Percentiles rank a stretch among this genome's conserved stretches.
Evolutionary conservation across 208 protist species (phyloP).

Genomic region (Willaertia magna): DNA sequence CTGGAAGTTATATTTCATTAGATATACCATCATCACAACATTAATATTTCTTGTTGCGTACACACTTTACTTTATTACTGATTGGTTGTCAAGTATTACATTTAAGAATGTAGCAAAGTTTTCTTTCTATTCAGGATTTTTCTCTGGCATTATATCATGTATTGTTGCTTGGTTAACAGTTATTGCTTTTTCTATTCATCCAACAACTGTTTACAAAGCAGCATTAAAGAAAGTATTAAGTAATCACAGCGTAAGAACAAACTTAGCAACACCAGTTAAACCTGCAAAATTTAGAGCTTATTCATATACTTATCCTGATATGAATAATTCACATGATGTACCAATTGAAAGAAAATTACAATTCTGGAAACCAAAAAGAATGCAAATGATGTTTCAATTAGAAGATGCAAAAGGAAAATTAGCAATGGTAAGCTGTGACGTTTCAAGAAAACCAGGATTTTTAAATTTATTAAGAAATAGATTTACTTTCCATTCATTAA

Average conservation of each 20-base stretch:
- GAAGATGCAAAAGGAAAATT: not conserved
- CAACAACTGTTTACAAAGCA: not conserved
- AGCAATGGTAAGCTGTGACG: not conserved
- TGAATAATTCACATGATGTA: not conserved
- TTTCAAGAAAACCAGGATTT: not conserved
- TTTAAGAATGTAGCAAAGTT: not conserved
- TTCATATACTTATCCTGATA: not conserved
- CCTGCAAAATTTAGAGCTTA: slow-evolving; percentile 3
- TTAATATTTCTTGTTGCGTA: not conserved
- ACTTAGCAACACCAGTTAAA: not conserved
- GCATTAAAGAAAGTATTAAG: not conserved
- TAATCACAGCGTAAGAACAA: not conserved
- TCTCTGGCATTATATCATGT: not conserved
- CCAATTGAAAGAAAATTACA: not conserved
- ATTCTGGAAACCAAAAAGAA: not conserved
- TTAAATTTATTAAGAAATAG: not conserved
- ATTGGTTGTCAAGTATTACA: not conserved
- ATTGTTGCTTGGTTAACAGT: not conserved
- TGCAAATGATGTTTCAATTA: not conserved
- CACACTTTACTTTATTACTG: not conserved
- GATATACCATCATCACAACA: not conserved
- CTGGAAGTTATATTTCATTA: not conserved
- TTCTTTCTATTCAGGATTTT: not conserved
- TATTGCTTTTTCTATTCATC: not conserved
- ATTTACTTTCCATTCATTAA: slow-evolving; percentile 1